Percentiles rank a stretch among this genome's conserved stretches.
Evolutionary conservation across 1,139 yeast species (phyloP).

Genomic region (Debaryomyces subglobosus): DNA sequence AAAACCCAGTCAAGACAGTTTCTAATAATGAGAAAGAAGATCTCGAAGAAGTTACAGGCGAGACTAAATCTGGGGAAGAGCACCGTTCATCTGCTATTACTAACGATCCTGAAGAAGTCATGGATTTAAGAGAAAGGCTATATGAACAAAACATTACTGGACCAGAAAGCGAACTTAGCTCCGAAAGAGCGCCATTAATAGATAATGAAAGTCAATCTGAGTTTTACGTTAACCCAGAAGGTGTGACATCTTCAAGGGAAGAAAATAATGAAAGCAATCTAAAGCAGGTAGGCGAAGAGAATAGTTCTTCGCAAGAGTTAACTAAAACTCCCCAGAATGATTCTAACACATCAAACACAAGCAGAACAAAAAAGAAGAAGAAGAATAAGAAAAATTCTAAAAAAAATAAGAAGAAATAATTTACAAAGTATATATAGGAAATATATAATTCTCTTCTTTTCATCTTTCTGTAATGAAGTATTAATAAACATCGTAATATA

Average conservation of each 20-base stretch:
- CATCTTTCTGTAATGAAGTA: background rate
- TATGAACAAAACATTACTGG: conserved; percentile 34
- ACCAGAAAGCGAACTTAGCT: conserved; percentile 6
- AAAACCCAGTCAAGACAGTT: conserved; percentile 14
- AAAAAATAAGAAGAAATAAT: conserved; percentile 7
- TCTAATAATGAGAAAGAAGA: conserved; percentile 15
- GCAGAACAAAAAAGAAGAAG: conserved; percentile 8
- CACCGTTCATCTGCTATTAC: conserved; percentile 28
- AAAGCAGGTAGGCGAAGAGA: background rate
- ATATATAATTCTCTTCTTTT: background rate
- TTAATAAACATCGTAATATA: background rate
- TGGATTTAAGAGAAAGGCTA: conserved; percentile 41
- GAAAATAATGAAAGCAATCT: background rate
- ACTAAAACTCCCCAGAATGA: background rate
- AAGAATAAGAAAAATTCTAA: conserved; percentile 7
- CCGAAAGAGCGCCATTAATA: conserved; percentile 16
- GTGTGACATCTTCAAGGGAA: background rate
- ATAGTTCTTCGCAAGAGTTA: background rate
- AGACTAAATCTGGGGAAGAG: conserved; percentile 14
- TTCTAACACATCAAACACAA: background rate
- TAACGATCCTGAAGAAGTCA: conserved; percentile 41
- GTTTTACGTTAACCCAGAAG: background rate
- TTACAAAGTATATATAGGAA: background rate
- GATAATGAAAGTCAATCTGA: background rate
- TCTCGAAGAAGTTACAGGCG: conserved; percentile 16